Base-by-base conservation (phyloP, 805 yeast genomes). In the Wickerhamiella slavikovae region DNA sequence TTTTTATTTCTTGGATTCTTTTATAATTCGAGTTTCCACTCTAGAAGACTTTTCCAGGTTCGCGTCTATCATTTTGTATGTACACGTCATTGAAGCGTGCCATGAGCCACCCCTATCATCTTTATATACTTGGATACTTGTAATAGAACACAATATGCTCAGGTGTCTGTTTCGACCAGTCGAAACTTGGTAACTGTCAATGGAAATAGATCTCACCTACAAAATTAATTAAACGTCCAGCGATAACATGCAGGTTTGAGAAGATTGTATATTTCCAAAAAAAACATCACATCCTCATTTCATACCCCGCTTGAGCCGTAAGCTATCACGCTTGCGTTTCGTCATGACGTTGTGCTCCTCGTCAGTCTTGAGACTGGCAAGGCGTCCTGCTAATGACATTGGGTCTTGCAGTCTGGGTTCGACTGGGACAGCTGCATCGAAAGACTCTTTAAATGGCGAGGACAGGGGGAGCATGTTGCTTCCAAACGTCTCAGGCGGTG, bases 301-400 rank as follows among this genome's bases (percentile, higher is more conserved):
- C 19, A 31, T 18, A 22, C 52, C 52, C 41, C 69, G 57, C 42
- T 64, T 64, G 40, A 63, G 43, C 33, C 64, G 59, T 36, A 65
- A 42, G 37, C 65, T 57, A 36, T 64, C 69, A 38, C 71, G 57
- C 43, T 65, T 65, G 35, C 70, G 51, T 36, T 59, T 60, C 17
- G 63, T 57, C 2, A 68, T 64, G 17, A 55, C 61, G 36, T 64
- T 63, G 39, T 40, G 47, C 24, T 50, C 32, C 4, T 37, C 21
- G 13, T 27, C 27, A n/a, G n/a, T n/a, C n/a, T n/a, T n/a, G n/a
- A n/a, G n/a, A n/a, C n/a, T n/a, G n/a, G n/a, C n/a, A n/a, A n/a
- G n/a, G n/a, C n/a, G n/a, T n/a, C n/a, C n/a, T n/a, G n/a, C n/a
- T n/a, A n/a, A n/a, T n/a, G n/a, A n/a, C n/a, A n/a, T n/a, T n/a